A percentile compares a stretch with the other conserved stretches of the same genome.
These are phyloP conservation scores for Epichloe gansuensis DNA, from an alignment of 2,329 filamentous ascomycete species.

Conservation along the genomic window DNA sequence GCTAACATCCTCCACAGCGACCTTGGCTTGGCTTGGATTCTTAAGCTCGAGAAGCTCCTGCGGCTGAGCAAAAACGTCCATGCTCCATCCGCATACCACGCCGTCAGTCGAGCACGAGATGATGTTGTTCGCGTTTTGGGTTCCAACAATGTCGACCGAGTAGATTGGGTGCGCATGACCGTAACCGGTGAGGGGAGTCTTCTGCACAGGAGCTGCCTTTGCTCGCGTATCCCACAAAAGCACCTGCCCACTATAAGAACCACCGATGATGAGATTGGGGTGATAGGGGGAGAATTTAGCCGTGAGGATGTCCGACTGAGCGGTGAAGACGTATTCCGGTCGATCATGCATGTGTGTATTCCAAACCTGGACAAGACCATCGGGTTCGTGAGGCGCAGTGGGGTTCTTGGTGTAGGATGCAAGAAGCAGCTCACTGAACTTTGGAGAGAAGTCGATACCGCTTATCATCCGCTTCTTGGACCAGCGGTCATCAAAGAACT, in stretches of 20 bases:
- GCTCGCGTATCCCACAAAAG: constrained; percentile 93
- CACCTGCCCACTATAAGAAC: constrained; percentile 92
- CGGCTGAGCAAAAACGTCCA: constrained; percentile 94
- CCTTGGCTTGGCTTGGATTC: constrained; percentile 69
- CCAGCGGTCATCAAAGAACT: constrained; percentile 92
- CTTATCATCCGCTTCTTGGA: constrained; percentile 97
- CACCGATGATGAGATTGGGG: constrained; percentile 88
- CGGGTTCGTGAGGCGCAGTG: constrained; percentile 82
- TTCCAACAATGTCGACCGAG: constrained; percentile 87
- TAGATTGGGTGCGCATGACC: constrained; percentile 96
- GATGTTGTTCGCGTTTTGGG: constrained; percentile 97
- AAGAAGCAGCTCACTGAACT: constrained; percentile 84
- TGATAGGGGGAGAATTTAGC: constrained; percentile 99
- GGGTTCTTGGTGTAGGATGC: constrained; percentile 97
- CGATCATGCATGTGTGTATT: constrained; percentile 89
- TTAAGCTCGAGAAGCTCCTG: constrained; percentile 86
- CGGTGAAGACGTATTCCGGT: constrained; percentile 93
- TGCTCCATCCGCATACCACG: constrained; percentile 91
- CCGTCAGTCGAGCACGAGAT: constrained; percentile 94
- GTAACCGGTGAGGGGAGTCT: constrained; percentile 86
- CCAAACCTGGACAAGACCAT: constrained; percentile 92
- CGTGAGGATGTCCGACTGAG: constrained; percentile 86
- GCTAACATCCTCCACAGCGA: constrained; percentile 73
- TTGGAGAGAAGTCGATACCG: constrained; percentile 87
- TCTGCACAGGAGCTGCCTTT: constrained; percentile 80